Evolutionary conservation across 1,284 basidiomycete species (phyloP).

Genomic region (Tremellales sp.): DNA sequence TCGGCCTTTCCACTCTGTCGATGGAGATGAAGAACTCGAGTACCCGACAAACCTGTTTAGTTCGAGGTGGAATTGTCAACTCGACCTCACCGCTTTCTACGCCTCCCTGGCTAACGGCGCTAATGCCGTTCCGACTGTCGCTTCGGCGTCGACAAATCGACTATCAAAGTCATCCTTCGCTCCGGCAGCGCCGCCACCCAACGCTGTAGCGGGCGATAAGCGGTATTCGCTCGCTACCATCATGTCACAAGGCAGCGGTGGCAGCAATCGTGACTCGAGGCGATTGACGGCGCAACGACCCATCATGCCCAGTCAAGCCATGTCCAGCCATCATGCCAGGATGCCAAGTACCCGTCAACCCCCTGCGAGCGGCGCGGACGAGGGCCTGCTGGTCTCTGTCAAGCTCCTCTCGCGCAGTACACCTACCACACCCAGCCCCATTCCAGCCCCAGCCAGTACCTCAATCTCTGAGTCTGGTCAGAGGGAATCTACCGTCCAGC

Average conservation of each 20-base stretch:
- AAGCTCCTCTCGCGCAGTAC: conserved; percentile 54
- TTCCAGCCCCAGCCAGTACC: conserved; percentile 9
- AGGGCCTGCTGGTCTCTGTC: conserved; percentile 63
- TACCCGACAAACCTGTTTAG: conserved; percentile 70
- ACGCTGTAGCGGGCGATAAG: conserved; percentile 47
- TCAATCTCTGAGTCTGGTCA: neutral
- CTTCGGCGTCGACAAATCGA: conserved; percentile 14
- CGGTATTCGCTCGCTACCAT: conserved; percentile 43
- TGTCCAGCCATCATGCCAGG: neutral
- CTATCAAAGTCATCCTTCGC: conserved; percentile 1
- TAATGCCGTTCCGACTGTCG: neutral
- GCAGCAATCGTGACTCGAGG: neutral
- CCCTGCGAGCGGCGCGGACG: neutral
- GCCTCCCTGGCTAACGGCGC: conserved; percentile 13
- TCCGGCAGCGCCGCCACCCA: conserved; percentile 14
- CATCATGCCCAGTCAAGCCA: conserved; percentile 17
- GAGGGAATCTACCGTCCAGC: conserved; percentile 51
- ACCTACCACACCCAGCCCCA: conserved; percentile 6
- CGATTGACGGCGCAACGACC: conserved; percentile 5
- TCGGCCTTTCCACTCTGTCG: conserved; percentile 51
- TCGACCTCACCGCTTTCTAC: conserved; percentile 61
- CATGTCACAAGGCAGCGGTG: neutral
- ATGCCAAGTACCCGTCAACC: neutral
- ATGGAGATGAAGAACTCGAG: neutral
- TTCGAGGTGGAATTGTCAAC: conserved; percentile 79